Evolutionary conservation across 2,329 filamentous ascomycete genomes (phyloP), one percentile per base, ranked within the genome.

Genomic region (Gaeumannomyces tritici): DNA sequence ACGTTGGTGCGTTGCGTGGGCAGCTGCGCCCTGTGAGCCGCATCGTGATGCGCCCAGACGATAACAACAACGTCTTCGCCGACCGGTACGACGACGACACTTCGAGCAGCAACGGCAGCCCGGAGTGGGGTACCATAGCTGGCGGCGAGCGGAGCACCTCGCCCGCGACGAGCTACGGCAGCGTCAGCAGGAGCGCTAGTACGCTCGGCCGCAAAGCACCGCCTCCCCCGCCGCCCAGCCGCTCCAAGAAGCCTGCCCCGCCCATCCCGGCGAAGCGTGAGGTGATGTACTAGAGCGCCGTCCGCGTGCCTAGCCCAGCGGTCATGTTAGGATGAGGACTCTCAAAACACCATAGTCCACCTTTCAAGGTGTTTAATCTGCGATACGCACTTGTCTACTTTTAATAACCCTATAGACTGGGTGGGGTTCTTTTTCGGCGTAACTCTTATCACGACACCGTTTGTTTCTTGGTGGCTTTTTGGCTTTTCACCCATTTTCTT

Each of bases 91-190:
- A 78, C 59, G 81, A 83, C 65, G 77, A 81, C 62, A 81, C 77
- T 12, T 72, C 73, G 9, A 81, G 79, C 66, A 79, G 78, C 55
- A 65, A 80, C 64, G 79, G 77, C 54, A 83, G 81, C 47, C 80
- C 80, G 0, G 78, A 81, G 62, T 80, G 77, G 72, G 15, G 33
- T 4, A 21, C 7, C 12, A 7, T 18, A 7, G 21, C 42, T 7
- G 42, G 42, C 2, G 75, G 74, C 26, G 78, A 81, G 57, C 78
- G 79, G 62, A 80, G 79, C 67, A 74, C 81, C 63, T 85, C 82
- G 66, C 82, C 83, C 0, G 79, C 82, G 2, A 84, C 82, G 1
- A 84, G 82, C 70, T 79, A 81, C 63, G 81, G 79, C 64, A 84
- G 82, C 69, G 68, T 83, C 57, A 83, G 76, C 66, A 75, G 78